These are phyloP conservation scores for Pseudonitzschia multiseries DNA, from an alignment of 108 stramenopile genomes.

Conservation along the genomic window DNA sequence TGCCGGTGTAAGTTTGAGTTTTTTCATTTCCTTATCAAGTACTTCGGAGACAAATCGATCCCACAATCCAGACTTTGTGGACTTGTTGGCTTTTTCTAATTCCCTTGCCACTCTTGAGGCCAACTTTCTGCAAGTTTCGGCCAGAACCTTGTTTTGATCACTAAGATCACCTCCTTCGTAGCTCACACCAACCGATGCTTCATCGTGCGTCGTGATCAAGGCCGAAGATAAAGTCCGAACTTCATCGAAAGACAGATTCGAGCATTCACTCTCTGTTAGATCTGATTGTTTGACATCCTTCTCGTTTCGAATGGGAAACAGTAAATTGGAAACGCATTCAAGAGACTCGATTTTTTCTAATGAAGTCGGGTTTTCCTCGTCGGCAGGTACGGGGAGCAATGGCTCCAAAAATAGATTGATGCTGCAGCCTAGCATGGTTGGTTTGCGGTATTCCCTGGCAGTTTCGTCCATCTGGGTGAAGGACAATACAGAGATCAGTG, in stretches of 20 bases:
- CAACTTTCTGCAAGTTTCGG: conserved; percentile 60
- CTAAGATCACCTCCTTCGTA: conserved; percentile 12
- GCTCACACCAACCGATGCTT: conserved; percentile 40
- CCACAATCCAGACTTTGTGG: conserved; percentile 36
- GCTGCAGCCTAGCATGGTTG: conserved; percentile 58
- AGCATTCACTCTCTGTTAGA: background rate
- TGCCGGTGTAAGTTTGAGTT: conserved; percentile 53
- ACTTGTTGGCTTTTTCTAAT: conserved; percentile 37
- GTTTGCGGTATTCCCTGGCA: conserved; percentile 23
- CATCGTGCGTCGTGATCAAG: conserved; percentile 38
- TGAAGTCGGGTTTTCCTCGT: conserved; percentile 37
- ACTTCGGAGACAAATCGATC: conserved; percentile 56
- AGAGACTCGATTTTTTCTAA: conserved; percentile 66
- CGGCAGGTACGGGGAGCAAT: conserved; percentile 53
- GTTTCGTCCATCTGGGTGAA: conserved; percentile 45
- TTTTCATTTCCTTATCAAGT: conserved; percentile 35
- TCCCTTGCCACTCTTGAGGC: conserved; percentile 53
- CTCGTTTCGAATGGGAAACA: conserved; percentile 48
- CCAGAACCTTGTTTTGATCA: conserved; percentile 45
- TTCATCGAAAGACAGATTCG: conserved; percentile 17
- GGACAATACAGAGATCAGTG: conserved; percentile 62
- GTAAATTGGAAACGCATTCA: conserved; percentile 54
- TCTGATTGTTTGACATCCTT: background rate
- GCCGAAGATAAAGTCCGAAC: conserved; percentile 22
- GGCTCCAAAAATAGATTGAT: conserved; percentile 70